phyloP scores from a whole-genome alignment of 805 yeast species.

The Saturnispora gosingensis region DNA sequence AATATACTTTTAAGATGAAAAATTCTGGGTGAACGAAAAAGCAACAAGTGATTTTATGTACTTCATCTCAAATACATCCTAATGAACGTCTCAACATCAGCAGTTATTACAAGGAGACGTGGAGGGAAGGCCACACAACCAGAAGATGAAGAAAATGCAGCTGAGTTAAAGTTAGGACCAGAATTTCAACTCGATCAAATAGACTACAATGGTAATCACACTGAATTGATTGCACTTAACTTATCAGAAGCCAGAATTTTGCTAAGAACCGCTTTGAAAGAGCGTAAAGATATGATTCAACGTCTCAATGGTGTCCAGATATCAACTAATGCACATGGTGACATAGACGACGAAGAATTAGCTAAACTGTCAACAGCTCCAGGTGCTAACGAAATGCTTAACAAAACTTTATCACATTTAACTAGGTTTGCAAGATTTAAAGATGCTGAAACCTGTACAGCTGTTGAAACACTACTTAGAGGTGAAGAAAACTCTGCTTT shows the following conservation, averaged over 20 bases:
- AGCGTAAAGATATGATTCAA: constrained; percentile 48
- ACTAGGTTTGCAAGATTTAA: constrained; percentile 82
- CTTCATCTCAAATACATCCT: background rate
- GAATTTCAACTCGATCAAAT: constrained; percentile 79
- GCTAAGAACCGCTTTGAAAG: constrained; percentile 82
- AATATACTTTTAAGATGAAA: background rate
- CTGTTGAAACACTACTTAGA: constrained; percentile 79
- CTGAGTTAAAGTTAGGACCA: constrained; percentile 79
- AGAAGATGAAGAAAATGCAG: constrained; percentile 89
- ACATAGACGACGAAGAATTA: constrained; percentile 39
- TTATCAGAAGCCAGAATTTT: constrained; percentile 83
- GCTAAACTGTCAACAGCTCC: constrained; percentile 51
- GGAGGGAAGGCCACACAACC: constrained; percentile 47
- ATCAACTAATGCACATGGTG: constrained; percentile 20
- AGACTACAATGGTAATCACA: constrained; percentile 70
- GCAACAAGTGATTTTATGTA: background rate
- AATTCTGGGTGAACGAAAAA: background rate
- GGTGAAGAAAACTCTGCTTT: constrained; percentile 63
- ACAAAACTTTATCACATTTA: constrained; percentile 83
- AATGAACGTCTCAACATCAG: constrained; percentile 86
- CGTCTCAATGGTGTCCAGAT: constrained; percentile 28
- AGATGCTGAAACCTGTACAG: constrained; percentile 85
- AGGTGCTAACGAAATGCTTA: constrained; percentile 77
- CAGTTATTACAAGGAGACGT: constrained; percentile 78
- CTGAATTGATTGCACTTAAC: constrained; percentile 75